Conservation (phyloP, 1,139 yeast species). For the Hanseniaspora uvarum region DNA sequence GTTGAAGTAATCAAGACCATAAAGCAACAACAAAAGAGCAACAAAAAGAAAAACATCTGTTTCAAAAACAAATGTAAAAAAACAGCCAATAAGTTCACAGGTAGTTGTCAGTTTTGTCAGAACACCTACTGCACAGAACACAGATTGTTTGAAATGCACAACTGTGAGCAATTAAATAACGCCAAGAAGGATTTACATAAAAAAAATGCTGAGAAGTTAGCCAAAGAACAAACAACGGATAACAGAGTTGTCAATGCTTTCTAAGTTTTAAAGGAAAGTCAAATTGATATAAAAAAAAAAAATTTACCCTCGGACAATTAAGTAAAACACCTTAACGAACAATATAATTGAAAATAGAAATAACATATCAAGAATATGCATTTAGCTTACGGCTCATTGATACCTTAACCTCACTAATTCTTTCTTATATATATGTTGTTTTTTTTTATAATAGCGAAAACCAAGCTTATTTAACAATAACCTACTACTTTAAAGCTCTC, state of each 20-base stretch:
- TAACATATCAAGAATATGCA: background rate
- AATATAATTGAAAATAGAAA: background rate
- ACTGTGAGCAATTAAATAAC: conserved; percentile 64
- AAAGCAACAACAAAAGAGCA: conserved; percentile 22
- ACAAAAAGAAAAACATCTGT: conserved; percentile 52
- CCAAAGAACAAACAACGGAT: conserved; percentile 38
- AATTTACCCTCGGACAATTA: background rate
- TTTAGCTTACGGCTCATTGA: too few species aligned
- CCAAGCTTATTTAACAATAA: background rate
- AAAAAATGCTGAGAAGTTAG: conserved; percentile 40
- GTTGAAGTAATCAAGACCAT: background rate
- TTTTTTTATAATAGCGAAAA: background rate
- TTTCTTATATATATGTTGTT: background rate
- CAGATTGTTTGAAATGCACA: conserved; percentile 74
- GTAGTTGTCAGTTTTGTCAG: conserved; percentile 76
- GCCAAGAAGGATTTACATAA: conserved; percentile 77
- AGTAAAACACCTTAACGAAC: background rate
- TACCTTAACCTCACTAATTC: too few species aligned
- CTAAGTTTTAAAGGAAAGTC: too few species aligned
- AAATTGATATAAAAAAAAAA: background rate
- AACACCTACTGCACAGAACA: conserved; percentile 86
- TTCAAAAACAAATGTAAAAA: conserved; percentile 52
- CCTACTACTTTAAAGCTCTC: too few species aligned
- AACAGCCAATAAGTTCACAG: conserved; percentile 70
- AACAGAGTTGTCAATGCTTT: conserved; percentile 15